Percentiles rank a stretch among this genome's conserved stretches.
Conservation (phyloP, 2,329 filamentous ascomycete species). For the Neonectria punicea region DNA sequence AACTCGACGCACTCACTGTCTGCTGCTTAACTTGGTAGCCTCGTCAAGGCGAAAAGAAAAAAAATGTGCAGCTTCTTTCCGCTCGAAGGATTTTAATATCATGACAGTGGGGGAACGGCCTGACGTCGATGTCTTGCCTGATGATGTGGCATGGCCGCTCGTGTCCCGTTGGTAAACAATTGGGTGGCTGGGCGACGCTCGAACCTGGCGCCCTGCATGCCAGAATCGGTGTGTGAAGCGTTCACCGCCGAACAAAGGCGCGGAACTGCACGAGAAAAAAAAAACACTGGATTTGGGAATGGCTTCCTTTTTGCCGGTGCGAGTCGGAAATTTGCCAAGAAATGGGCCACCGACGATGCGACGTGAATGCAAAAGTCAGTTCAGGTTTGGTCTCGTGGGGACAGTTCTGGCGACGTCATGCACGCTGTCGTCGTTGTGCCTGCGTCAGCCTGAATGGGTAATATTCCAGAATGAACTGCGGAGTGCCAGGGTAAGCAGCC, state of each 20-base stretch:
- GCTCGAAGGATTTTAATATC: constrained; percentile 11
- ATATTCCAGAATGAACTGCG: constrained; percentile 21
- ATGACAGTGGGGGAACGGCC: constrained; percentile 7
- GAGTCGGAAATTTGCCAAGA: background rate
- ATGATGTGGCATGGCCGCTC: constrained; percentile 35
- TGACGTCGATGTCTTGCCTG: constrained; percentile 15
- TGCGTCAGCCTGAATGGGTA: constrained; percentile 25
- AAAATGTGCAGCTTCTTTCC: background rate
- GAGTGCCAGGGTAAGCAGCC: background rate
- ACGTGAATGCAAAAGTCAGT: background rate
- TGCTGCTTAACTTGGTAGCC: constrained; percentile 25
- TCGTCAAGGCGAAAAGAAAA: background rate
- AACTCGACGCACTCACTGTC: background rate
- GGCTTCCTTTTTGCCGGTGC: background rate
- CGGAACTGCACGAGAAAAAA: background rate
- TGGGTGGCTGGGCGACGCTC: constrained; percentile 42
- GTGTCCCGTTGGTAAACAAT: constrained; percentile 36
- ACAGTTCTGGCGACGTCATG: constrained; percentile 10
- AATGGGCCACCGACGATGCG: background rate
- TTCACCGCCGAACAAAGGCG: background rate
- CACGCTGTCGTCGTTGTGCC: background rate
- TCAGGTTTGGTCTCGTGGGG: constrained; percentile 12
- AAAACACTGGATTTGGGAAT: background rate
- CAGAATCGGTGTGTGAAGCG: background rate
- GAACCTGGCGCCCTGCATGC: background rate